Conservation (phyloP, 257 asterid genomes). For the Solanum arcanum region DNA sequence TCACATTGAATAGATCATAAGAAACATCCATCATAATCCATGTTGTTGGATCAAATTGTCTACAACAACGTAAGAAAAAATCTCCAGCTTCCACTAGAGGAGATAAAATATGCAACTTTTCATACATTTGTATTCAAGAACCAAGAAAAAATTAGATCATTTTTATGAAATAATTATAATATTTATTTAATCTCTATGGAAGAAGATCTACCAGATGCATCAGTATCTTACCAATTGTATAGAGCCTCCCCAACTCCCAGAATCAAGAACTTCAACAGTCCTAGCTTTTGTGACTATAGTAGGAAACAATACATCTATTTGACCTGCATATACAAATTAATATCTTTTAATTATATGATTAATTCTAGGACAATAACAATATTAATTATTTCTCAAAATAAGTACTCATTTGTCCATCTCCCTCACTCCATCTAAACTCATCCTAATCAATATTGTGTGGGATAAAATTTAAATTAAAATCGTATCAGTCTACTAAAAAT, state of each 20-base stretch:
- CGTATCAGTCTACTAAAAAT: neutral
- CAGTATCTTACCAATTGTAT: neutral
- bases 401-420: neutral
- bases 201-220: too few relatives aligned
- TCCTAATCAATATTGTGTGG: neutral
- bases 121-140: too few relatives aligned
- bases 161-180: too few relatives aligned
- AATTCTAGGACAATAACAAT: neutral
- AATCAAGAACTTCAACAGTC: constrained; percentile 35
- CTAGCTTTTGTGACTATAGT: constrained; percentile 39
- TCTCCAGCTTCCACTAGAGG: too few relatives aligned
- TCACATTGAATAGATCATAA: constrained; percentile 26
- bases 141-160: too few relatives aligned
- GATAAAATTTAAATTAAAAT: neutral
- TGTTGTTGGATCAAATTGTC: constrained; percentile 31
- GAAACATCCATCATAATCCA: constrained; percentile 61
- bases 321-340: constrained; percentile 15
- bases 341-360: neutral
- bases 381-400: neutral
- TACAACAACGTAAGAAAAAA: constrained; percentile 36
- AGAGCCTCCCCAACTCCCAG: constrained; percentile 31
- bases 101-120: too few relatives aligned
- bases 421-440: neutral
- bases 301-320: constrained; percentile 58
- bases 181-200: too few relatives aligned